phyloP scores from a whole-genome alignment of 2,329 filamentous ascomycete genomes.

The Aspergillus sp. region DNA sequence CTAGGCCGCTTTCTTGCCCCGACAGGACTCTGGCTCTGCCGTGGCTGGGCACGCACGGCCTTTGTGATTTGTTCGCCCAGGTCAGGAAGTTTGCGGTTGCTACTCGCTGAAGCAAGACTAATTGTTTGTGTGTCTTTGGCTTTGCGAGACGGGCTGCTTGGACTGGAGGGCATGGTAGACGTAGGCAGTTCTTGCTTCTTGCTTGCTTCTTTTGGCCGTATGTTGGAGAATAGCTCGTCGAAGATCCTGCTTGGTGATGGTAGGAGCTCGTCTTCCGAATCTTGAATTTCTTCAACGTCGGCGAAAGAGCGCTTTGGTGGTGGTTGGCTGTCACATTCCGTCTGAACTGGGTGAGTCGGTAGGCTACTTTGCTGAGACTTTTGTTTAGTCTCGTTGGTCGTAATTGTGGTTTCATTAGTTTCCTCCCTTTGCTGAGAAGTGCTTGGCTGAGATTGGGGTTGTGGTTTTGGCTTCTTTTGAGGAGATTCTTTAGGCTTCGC shows the following conservation, averaged over 20 bases:
- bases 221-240: constrained; percentile 23
- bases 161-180: constrained; percentile 13
- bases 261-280: constrained; percentile 36
- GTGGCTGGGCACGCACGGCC: constrained; percentile 47
- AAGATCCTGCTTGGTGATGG: constrained; percentile 22
- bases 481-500: background rate
- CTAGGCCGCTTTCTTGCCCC: constrained; percentile 46
- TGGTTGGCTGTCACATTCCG: background rate
- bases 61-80: constrained; percentile 51
- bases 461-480: background rate
- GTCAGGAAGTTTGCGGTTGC: constrained; percentile 21
- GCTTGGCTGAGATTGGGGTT: background rate
- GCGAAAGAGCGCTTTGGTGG: constrained; percentile 18
- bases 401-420: background rate
- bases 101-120: background rate
- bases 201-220: background rate
- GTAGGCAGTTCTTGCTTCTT: constrained; percentile 11
- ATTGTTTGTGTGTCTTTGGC: background rate
- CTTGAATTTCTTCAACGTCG: constrained; percentile 38
- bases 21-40: constrained; percentile 29
- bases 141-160: background rate
- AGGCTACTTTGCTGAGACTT: background rate
- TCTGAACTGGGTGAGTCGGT: background rate
- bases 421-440: background rate
- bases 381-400: background rate